Evolutionary conservation across 495 filamentous ascomycete species (phyloP).

Genomic region (Aspergillus leporis): DNA sequence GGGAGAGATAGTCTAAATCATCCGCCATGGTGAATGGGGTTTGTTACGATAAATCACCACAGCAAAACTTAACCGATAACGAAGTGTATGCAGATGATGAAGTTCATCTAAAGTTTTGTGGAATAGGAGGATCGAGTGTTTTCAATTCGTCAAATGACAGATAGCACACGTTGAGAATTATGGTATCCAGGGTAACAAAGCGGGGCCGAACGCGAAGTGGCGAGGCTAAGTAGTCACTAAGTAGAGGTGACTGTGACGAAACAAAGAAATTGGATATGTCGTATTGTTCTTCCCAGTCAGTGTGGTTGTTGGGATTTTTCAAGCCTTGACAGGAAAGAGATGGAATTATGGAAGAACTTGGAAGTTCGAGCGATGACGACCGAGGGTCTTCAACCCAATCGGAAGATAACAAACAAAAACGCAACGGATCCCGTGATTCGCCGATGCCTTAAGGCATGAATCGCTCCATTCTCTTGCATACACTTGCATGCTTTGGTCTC

Average conservation of each 20-base stretch:
- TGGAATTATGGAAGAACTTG: no score
- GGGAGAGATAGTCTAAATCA: constrained; percentile 75
- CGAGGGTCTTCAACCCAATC: no score
- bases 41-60: constrained; percentile 10
- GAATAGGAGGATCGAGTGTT: constrained; percentile 19
- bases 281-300: no score
- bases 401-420: no score
- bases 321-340: no score
- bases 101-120: not conserved
- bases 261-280: not conserved
- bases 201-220: constrained; percentile 19
- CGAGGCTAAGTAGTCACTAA: not conserved
- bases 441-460: no score
- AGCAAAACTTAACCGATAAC: not conserved
- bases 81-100: not conserved
- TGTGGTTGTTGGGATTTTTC: no score
- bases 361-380: no score
- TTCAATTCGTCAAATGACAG: constrained; percentile 29
- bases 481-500: no score
- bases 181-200: constrained; percentile 45
- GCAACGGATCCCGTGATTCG: no score
- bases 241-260: not conserved
- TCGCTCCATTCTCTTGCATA: no score
- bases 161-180: constrained; percentile 20
- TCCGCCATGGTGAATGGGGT: constrained; percentile 57